Evolutionary conservation across 352 stramenopile genomes (phyloP), one percentile per base, ranked within the genome.

Genomic region (Pythium periplocum): DNA sequence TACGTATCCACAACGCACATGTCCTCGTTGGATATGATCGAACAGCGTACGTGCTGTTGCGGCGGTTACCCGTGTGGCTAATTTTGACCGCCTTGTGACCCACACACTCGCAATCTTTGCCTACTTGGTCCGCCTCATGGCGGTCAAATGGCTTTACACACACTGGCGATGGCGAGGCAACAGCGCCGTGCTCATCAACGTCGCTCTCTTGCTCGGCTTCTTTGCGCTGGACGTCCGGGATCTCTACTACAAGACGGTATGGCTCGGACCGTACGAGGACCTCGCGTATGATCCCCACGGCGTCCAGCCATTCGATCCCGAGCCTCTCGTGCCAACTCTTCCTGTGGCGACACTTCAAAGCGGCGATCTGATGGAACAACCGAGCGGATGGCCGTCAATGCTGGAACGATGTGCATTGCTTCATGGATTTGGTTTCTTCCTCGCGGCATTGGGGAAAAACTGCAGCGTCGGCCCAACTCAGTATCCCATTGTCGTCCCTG

Each of bases 171-270:
- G 17, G 17, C 17, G 17, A 26, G 17, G 4, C 36, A 36, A 2
- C 37, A 45, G 34, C 36, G 17, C 12, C 35, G 10, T 26, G 37
- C 4, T 38, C 32, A 10, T 4, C 2, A 59, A 61, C 40, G 31
- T 55, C n/a, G 38, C 26, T 7, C 31, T 61, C 6, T 41, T 61
- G 4, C 34, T 54, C 4, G 47, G 38, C 2, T 45, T 61, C 1
- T 40, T 52, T 2, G 40, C 40, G 54, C 45, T 61, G 5, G 54
- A 61, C n/a, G 32, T 61, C 2, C 54, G 54, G 0, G 54, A 61
- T 39, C 34, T 61, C 1, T 55, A 61, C 41, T 61, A 51, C 54
- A 61, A 61, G 48, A 61, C 40, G 6, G n/a, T 26, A 3, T 61
- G 38, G 54, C 8, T 61, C 34, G 54, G 54, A 1, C 54, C 54